Base-by-base conservation (phyloP, 2,329 filamentous ascomycete species). In the Aspergillus felis region DNA sequence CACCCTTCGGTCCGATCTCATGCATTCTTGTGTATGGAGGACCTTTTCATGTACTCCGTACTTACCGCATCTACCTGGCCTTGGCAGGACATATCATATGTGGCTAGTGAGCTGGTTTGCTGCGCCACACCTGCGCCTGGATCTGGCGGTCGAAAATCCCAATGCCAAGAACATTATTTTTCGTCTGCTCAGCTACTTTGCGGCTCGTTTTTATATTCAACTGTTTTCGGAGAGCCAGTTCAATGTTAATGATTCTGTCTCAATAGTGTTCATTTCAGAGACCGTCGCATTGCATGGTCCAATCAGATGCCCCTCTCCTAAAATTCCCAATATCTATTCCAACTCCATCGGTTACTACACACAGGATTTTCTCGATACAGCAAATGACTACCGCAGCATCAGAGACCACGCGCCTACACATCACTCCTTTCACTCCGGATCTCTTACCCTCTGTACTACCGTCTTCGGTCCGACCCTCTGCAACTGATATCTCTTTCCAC, bases 401-500 rank as follows among this genome's bases (percentile, higher is more conserved):
- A 24, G 60, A 62, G 48, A 70, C 61, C 14, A 77, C 71, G 55
- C 84, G 91, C 66, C 84, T 99, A 54, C 91, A 99, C 76, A 94
- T 99, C 66, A 88, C 90, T 17, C 94, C 94, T 50, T 83, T 99
- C 65, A 91, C 87, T 67, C 79, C 88, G 42, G 84, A 88, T 7
- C 83, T 97, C 20, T 80, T 94, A 56, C 82, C 84, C 56, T 80
- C 88, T 51, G 84, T 95, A 58, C 75, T 99, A 50, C 86, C 90
- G 24, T 80, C 87, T 0, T 83, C 87, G 0, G 70, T 90, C 14
- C 83, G 86, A 38, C 80, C 85, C 14, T 79, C 79, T 49, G 91
- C 90, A 22, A 85, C 86, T 60, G 90, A 92, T 70, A 84, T 97
- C 53, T 96, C 92, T n/a, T 97, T 88, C 76, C 93, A 97, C 75